These are phyloP conservation scores for Morella rubra DNA, from an alignment of 306 rosid species.

Conservation along the genomic window DNA sequence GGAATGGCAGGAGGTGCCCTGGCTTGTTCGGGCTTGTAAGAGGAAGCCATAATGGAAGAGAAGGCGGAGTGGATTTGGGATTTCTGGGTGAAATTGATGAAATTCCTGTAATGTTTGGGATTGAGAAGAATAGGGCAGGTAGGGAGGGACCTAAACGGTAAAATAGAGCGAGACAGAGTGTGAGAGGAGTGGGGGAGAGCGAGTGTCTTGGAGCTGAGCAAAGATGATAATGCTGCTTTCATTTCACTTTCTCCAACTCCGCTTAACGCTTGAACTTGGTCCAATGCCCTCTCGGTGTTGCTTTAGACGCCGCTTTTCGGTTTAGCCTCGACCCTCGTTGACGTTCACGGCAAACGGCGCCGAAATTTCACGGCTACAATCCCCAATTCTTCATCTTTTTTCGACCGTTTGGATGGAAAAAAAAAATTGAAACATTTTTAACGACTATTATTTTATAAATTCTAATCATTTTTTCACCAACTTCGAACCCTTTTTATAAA, in stretches of 20 bases:
- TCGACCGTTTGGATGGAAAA: too few relatives aligned
- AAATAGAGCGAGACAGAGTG: constrained; percentile 33
- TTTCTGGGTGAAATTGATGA: constrained; percentile 17
- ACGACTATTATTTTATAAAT: too few relatives aligned
- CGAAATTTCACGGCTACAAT: too few relatives aligned
- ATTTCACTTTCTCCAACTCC: constrained; percentile 28
- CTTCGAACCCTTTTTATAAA: too few relatives aligned
- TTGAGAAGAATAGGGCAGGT: not conserved
- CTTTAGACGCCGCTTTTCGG: too few relatives aligned
- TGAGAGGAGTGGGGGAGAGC: constrained; percentile 28
- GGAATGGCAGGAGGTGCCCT: constrained; percentile 74
- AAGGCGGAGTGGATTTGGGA: constrained; percentile 27
- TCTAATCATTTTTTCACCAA: too few relatives aligned
- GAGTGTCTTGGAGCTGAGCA: constrained; percentile 39
- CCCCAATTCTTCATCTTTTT: too few relatives aligned
- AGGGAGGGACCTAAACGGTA: constrained; percentile 18
- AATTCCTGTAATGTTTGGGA: constrained; percentile 11
- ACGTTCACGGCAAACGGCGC: too few relatives aligned
- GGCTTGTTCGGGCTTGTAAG: constrained; percentile 60
- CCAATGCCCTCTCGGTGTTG: not conserved
- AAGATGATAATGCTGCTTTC: constrained; percentile 57
- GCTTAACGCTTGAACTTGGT: not conserved
- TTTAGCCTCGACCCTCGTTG: too few relatives aligned
- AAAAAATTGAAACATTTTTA: too few relatives aligned
- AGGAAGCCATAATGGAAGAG: constrained; percentile 56